Conservation (phyloP, 805 yeast genomes). For the Myxozyma mucilagina region DNA sequence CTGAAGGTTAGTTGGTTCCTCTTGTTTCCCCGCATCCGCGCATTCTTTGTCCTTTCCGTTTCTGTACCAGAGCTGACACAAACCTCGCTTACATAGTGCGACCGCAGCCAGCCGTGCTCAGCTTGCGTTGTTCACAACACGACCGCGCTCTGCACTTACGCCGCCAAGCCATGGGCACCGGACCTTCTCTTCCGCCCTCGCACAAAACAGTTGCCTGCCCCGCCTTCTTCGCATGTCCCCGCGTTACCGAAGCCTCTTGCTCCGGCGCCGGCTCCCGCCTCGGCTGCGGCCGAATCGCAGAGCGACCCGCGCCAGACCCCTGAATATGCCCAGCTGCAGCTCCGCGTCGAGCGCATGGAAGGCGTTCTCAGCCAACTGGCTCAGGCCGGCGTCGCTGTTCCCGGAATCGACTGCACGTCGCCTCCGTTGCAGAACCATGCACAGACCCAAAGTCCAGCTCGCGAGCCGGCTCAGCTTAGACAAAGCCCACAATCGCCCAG, state of each 20-base stretch:
- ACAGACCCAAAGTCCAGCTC: too few species aligned
- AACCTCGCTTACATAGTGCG: too few species aligned
- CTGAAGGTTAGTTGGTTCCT: too few species aligned
- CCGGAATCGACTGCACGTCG: background rate
- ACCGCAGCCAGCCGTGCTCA: slow-evolving; percentile 29
- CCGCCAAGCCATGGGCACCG: slow-evolving; percentile 22
- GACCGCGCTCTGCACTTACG: slow-evolving; percentile 22
- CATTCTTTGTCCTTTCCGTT: too few species aligned
- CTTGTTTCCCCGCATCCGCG: too few species aligned
- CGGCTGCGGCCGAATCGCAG: background rate
- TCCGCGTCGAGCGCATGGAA: slow-evolving; percentile 26
- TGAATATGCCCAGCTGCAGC: slow-evolving; percentile 14
- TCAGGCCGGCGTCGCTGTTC: slow-evolving; percentile 4
- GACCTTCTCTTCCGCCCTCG: slow-evolving; percentile 10
- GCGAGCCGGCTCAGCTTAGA: too few species aligned
- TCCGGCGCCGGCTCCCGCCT: background rate
- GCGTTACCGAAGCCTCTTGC: background rate
- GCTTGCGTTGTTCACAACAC: slow-evolving; percentile 28
- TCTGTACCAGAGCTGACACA: too few species aligned
- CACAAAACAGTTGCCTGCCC: background rate
- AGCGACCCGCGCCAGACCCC: background rate
- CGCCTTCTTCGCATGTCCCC: background rate
- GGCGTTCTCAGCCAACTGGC: slow-evolving; percentile 12
- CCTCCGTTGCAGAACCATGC: background rate
- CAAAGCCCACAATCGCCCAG: too few species aligned